Evolutionary conservation across 108 stramenopile genomes (phyloP), one percentile per base, ranked within the genome.

Genomic region (Pseudonitzschia multiseries): DNA sequence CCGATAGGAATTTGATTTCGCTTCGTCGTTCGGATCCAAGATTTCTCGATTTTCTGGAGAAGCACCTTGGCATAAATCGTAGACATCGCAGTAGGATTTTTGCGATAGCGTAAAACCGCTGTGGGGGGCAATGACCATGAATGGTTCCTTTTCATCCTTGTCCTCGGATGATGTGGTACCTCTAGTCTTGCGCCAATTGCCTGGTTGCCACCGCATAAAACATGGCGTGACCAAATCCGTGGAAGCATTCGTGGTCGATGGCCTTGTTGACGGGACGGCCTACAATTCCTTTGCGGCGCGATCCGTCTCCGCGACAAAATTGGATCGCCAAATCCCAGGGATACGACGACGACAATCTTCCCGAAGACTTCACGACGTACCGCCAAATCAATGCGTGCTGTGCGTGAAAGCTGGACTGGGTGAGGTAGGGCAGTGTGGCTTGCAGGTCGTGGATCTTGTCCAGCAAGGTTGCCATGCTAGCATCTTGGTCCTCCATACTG

Each of bases 171-270:
- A 2, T 48, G 46, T 48, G 46, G 46, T 18, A 9, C 46, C 12
- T 48, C 13, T 5, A 5, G 14, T 14, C 21, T 63, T 63, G 27
- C 31, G 2, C 12, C 20, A 63, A 1, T 20, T 63, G 62, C 40
- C n/a, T 33, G 10, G 32, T 36, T 18, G 62, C 62, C 21, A 63
- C 62, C 2, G 40, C 62, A 63, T 63, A 63, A 41, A 63, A 63
- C 62, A 63, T 41, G 62, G 62, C 62, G 28, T 63, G 62, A 10
- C 62, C 62, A 63, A 63, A 63, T 12, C 62, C 62, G 33, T 63
- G 62, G 20, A 40, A 63, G n/a, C 62, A 63, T 41, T 63, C 62
- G 40, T 63, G 62, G 62, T 63, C 62, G 29, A 63, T 63, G 31
- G 32, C 62, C 62, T 63, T 63, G 4, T 12, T 32, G 13, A 63